phyloP scores from a whole-genome alignment of 306 rosid species.

The Echinosophora koreensis region DNA sequence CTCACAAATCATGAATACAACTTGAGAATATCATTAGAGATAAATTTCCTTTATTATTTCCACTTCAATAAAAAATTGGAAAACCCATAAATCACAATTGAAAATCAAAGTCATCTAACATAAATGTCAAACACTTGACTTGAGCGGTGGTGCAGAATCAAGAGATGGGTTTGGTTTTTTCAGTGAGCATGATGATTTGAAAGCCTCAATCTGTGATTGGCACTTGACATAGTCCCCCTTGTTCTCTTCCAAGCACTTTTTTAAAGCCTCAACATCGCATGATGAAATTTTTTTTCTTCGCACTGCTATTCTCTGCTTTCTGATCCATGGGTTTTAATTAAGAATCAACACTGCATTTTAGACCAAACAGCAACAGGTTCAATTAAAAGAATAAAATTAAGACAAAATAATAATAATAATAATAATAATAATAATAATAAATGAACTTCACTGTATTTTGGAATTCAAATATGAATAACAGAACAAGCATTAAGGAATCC shows the following conservation, averaged over 20 bases:
- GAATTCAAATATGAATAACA: slow-evolving; percentile 29
- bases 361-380: slow-evolving; percentile 23
- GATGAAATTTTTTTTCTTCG: slow-evolving; percentile 62
- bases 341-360: slow-evolving; percentile 41
- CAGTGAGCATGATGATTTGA: slow-evolving; percentile 73
- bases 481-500: neutral
- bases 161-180: slow-evolving; percentile 62
- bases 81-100: slow-evolving; percentile 29
- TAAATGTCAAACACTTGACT: slow-evolving; percentile 30
- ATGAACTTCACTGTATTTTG: neutral
- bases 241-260: slow-evolving; percentile 89
- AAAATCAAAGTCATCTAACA: slow-evolving; percentile 22
- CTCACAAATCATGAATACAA: slow-evolving; percentile 32
- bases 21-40: neutral
- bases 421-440: neutral
- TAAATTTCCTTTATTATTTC: neutral
- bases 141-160: slow-evolving; percentile 45
- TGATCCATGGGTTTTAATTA: slow-evolving; percentile 56
- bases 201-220: slow-evolving; percentile 82
- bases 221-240: slow-evolving; percentile 86
- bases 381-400: neutral
- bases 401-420: neutral
- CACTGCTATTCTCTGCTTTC: slow-evolving; percentile 44
- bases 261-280: slow-evolving; percentile 86
- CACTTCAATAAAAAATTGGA: neutral